phyloP scores from a whole-genome alignment of 768 basidiomycete genomes.

The Phylloporus arenicola region DNA sequence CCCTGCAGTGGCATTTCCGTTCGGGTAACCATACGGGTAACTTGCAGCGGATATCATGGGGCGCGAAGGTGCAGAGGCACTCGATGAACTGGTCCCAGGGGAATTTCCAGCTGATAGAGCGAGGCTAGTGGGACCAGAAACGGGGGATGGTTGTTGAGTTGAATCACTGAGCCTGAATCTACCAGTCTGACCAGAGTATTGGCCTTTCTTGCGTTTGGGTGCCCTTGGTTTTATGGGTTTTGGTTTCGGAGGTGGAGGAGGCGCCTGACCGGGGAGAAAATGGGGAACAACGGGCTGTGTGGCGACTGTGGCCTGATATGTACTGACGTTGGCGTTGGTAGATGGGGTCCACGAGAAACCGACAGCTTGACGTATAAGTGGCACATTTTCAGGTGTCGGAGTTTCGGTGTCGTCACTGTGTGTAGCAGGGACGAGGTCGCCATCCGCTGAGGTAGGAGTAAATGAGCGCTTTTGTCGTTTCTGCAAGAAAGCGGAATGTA shows the following conservation, averaged over 20 bases:
- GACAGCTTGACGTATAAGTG: constrained; percentile 56
- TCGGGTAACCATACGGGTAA: background rate
- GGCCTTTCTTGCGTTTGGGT: constrained; percentile 32
- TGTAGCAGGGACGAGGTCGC: constrained; percentile 33
- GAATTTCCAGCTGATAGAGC: constrained; percentile 24
- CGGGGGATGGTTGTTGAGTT: constrained; percentile 15
- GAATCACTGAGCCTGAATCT: constrained; percentile 42
- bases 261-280: constrained; percentile 55
- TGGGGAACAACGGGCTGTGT: constrained; percentile 20
- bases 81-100: background rate
- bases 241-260: constrained; percentile 17
- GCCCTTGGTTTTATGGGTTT: constrained; percentile 25
- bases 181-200: constrained; percentile 42
- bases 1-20: constrained; percentile 5
- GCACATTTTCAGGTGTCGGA: constrained; percentile 42
- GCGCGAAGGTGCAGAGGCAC: background rate
- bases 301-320: constrained; percentile 26
- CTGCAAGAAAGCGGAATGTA: constrained; percentile 21
- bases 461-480: constrained; percentile 43
- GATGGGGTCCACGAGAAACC: constrained; percentile 42
- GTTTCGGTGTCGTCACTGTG: constrained; percentile 38
- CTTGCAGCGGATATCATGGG: constrained; percentile 2
- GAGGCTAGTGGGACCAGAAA: constrained; percentile 26
- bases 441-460: constrained; percentile 51
- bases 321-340: constrained; percentile 22